These are phyloP conservation scores for Eimeria praecox DNA, from an alignment of 169 alveolate genomes.

Conservation along the genomic window DNA sequence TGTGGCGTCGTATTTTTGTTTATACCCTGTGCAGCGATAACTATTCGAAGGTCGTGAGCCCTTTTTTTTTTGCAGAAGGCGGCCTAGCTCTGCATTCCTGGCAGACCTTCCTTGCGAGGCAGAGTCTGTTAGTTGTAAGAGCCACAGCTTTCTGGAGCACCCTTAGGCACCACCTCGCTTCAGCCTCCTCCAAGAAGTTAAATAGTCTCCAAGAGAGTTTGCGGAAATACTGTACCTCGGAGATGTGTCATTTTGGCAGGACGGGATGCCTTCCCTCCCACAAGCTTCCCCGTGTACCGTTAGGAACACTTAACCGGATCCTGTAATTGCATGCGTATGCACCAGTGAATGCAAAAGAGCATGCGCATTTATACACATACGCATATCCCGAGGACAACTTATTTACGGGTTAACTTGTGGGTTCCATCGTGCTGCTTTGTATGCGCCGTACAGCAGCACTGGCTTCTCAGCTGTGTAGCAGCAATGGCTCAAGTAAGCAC, in stretches of 20 bases:
- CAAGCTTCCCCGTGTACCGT: neutral
- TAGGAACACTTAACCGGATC: neutral
- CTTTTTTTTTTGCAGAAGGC: neutral
- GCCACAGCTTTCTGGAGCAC: neutral
- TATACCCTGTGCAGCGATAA: neutral
- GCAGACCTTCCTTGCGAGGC: neutral
- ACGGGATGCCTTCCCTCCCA: neutral
- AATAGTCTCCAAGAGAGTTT: neutral
- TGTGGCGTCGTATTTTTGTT: neutral
- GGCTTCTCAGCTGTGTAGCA: neutral
- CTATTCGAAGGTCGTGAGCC: neutral
- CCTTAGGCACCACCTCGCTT: neutral
- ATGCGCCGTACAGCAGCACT: neutral
- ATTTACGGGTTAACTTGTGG: neutral
- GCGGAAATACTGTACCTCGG: neutral
- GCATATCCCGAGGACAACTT: neutral
- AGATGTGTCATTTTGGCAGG: neutral
- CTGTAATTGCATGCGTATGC: neutral
- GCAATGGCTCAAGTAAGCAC: neutral
- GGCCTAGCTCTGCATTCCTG: neutral
- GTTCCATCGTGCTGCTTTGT: neutral
- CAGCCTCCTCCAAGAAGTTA: neutral
- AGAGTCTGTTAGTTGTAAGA: neutral
- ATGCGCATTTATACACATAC: neutral
- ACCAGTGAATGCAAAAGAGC: neutral